These are phyloP conservation scores for Alnus rubra DNA, from an alignment of 306 rosid species.

Conservation along the genomic window DNA sequence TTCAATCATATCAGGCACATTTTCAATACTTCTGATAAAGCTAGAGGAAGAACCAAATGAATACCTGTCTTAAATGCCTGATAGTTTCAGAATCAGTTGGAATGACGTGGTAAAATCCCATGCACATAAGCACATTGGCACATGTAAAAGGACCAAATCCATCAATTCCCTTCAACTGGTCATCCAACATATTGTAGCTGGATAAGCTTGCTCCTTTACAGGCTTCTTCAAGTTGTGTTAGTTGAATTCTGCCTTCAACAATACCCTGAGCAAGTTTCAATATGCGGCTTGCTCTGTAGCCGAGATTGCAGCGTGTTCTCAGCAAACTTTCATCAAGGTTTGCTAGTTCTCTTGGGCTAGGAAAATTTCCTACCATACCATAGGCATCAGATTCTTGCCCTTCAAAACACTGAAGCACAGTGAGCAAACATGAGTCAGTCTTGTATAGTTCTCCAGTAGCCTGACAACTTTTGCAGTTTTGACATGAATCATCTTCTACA, in stretches of 20 bases:
- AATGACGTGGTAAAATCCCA: constrained; percentile 56
- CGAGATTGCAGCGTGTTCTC: constrained; percentile 50
- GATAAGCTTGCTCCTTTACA: constrained; percentile 34
- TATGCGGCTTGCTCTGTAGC: constrained; percentile 50
- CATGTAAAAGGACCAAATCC: constrained; percentile 61
- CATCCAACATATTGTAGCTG: constrained; percentile 32
- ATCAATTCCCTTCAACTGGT: constrained; percentile 44
- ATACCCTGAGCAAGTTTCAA: constrained; percentile 45
- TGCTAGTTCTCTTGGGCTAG: constrained; percentile 47
- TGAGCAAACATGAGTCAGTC: constrained; percentile 6
- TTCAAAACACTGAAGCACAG: neutral
- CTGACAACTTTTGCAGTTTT: constrained; percentile 9
- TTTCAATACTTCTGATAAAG: constrained; percentile 1
- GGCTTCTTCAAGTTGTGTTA: constrained; percentile 43
- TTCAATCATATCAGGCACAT: neutral
- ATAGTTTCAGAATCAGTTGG: constrained; percentile 58
- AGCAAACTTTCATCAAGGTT: constrained; percentile 41
- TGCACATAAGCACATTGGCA: constrained; percentile 56
- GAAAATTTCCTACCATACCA: constrained; percentile 42
- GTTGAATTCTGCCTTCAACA: constrained; percentile 46
- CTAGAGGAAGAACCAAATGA: neutral
- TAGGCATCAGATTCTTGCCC: constrained; percentile 20
- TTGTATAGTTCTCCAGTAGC: neutral
- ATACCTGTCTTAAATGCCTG: constrained; percentile 53
- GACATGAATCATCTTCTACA: constrained; percentile 19